Conservation (phyloP, 2,329 filamentous ascomycete genomes). For the Arthrobotrys pseudoclavata region DNA sequence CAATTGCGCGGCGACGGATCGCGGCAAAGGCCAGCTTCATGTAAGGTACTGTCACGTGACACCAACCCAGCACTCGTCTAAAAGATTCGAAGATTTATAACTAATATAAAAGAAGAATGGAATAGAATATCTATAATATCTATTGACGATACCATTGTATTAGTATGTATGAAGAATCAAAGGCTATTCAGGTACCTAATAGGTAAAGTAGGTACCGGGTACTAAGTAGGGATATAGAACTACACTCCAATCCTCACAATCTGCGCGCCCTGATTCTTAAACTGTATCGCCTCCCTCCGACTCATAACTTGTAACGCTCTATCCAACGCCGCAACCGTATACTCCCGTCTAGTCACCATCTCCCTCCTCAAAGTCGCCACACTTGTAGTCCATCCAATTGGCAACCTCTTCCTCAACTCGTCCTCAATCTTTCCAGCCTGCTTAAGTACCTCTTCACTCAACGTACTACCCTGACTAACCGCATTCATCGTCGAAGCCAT, state of each 20-base stretch:
- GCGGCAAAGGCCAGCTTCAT: neutral
- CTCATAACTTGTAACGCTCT: constrained; percentile 88
- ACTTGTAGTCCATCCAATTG: constrained; percentile 95
- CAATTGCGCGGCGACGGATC: constrained; percentile 13
- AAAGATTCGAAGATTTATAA: neutral
- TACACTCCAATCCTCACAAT: constrained; percentile 80
- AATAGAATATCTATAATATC: neutral
- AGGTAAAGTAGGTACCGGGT: neutral
- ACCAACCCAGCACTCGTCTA: neutral
- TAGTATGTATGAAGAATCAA: neutral
- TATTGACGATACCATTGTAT: neutral
- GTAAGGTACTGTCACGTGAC: neutral
- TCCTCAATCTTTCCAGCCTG: constrained; percentile 89
- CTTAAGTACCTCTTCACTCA: constrained; percentile 89
- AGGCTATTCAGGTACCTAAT: neutral
- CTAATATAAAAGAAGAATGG: neutral
- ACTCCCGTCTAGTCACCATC: constrained; percentile 91
- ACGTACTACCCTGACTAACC: constrained; percentile 87
- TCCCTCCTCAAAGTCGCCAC: constrained; percentile 87
- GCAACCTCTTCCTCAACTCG: constrained; percentile 86
- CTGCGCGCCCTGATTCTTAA: constrained; percentile 80
- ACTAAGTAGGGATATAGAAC: constrained; percentile 10
- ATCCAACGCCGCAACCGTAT: constrained; percentile 86
- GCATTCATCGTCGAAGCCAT: constrained; percentile 98
- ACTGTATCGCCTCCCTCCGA: constrained; percentile 86